Conservation (phyloP, 768 basidiomycete genomes). For the Russula earlei region DNA sequence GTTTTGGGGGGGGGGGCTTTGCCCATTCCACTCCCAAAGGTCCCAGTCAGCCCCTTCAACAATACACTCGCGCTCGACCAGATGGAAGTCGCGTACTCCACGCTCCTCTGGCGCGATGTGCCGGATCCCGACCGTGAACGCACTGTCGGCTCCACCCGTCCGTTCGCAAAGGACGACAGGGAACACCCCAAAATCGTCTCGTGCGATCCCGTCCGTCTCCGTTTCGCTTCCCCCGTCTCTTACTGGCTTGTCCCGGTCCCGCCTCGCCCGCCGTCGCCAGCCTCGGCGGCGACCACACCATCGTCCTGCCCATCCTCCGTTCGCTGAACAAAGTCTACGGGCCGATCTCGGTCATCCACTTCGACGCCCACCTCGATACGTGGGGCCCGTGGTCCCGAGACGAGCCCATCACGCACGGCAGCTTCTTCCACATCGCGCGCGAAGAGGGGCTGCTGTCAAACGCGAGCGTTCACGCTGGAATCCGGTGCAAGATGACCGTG, state of each 20-base stretch:
- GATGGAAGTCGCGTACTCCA: slow-evolving; percentile 78
- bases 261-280: slow-evolving; percentile 11
- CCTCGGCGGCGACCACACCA: slow-evolving; percentile 80
- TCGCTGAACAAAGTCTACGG: slow-evolving; percentile 73
- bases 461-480: slow-evolving; percentile 74
- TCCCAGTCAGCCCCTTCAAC: slow-evolving; percentile 74
- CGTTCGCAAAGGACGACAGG: slow-evolving; percentile 45
- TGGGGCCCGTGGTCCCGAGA: slow-evolving; percentile 42
- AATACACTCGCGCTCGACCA: slow-evolving; percentile 77
- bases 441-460: slow-evolving; percentile 71
- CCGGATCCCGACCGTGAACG: slow-evolving; percentile 15
- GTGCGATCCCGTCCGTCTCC: slow-evolving; percentile 19
- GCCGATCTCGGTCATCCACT: slow-evolving; percentile 75
- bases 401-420: slow-evolving; percentile 72
- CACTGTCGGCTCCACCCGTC: slow-evolving; percentile 23
- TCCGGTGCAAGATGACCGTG: slow-evolving; percentile 64
- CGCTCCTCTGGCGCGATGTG: slow-evolving; percentile 53
- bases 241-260: background rate
- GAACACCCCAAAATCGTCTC: slow-evolving; percentile 72
- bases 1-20: too few species aligned
- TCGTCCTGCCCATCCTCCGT: slow-evolving; percentile 78
- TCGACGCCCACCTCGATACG: slow-evolving; percentile 71
- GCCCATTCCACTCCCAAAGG: slow-evolving; percentile 30
- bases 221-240: background rate
- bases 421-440: slow-evolving; percentile 74